Evolutionary conservation across 1,139 yeast genomes (phyloP), one percentile per base, ranked within the genome.

Genomic region (Geotrichum candidum): DNA sequence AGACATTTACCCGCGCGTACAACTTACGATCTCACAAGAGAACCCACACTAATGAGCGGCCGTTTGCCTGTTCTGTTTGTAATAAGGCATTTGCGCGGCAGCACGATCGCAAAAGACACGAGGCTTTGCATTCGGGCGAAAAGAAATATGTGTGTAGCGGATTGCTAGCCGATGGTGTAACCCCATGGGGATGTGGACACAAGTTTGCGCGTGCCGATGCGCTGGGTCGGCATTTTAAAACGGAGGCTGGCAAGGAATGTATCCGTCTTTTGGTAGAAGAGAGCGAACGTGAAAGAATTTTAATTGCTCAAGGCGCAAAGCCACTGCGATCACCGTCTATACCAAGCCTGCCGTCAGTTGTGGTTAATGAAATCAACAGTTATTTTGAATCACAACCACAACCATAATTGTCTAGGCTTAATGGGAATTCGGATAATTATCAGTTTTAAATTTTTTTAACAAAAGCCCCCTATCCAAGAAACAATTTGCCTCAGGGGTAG

Each of bases 141-240:
- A 92, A 90, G 78, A 83, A 88, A 70, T 94, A 84, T 72, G 90
- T 87, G 66, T 94, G 99, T 74, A 81, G 82, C 65, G 98, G 98
- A 0, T 74, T 77, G 10, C 76, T 90, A 63, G 82, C 83, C 62
- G 86, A 82, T 71, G 90, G 88, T 1, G 75, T 73, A 13, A 74
- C 80, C 1, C 75, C 78, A 3, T 94, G 96, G 88, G 99, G 99
- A 0, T 94, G 99, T 76, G 95, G 95, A 1, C 84, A 94, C 69
- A 84, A 87, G 69, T 94, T 94, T 78, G 98, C 98, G 1, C 78
- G 99, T 59, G 96, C 98, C 7, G 99, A 94, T 77, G 99, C 98
- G 0, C 76, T 94, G 61, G 86, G 97, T 29, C 79, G 99, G 67
- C 99, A 94, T 76, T 91, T 94, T 76, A 88, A 92, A 70, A 91